Percentiles rank a stretch among this genome's conserved stretches.
phyloP scores from a whole-genome alignment of 106 monocot species.

The Dendrobium chrysotoxum region DNA sequence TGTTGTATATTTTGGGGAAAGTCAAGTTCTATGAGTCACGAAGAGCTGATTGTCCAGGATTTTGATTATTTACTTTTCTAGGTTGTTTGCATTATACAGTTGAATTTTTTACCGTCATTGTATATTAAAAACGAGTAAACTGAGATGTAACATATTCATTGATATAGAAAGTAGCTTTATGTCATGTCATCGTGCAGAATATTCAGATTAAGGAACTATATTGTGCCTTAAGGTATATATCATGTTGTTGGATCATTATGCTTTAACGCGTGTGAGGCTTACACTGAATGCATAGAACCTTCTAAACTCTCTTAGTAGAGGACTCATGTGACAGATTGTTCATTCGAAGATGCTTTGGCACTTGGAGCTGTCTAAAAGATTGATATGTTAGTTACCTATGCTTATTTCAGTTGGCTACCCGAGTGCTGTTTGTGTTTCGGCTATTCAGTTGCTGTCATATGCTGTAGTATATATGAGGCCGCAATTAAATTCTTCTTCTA shows the following conservation, averaged over 20 bases:
- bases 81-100: background rate
- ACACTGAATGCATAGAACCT: background rate
- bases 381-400: no score
- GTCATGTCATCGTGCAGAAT: background rate
- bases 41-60: background rate
- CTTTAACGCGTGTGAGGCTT: background rate
- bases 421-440: no score
- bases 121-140: background rate
- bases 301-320: background rate
- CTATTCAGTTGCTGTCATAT: no score
- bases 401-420: no score
- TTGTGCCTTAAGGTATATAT: background rate
- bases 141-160: background rate
- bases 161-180: background rate
- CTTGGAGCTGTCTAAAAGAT: background rate
- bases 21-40: background rate
- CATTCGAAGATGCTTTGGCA: background rate
- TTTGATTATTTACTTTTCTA: background rate
- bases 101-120: background rate
- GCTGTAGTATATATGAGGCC: no score
- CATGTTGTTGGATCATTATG: background rate
- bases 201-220: background rate
- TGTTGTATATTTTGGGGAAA: background rate
- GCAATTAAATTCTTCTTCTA: no score
- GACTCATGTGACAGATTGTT: background rate